These are phyloP conservation scores for Cicer pinnatifidum DNA, from an alignment of 306 rosid species.

Conservation along the genomic window DNA sequence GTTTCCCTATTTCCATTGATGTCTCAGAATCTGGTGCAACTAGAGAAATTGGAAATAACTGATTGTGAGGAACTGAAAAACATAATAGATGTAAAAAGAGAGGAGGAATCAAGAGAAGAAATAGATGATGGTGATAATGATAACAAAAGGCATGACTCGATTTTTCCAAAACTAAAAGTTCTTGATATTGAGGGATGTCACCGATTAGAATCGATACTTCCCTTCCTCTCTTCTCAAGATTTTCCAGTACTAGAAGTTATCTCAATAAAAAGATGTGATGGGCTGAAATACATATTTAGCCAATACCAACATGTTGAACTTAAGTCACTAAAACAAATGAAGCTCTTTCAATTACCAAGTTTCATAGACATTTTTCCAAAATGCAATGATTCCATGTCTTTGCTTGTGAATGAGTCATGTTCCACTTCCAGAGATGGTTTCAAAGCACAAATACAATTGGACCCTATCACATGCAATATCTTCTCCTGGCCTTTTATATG, in stretches of 20 bases:
- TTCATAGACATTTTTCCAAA: neutral
- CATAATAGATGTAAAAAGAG: neutral
- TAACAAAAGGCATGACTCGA: neutral
- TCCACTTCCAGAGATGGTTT: neutral
- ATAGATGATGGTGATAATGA: neutral
- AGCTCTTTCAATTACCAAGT: rapidly evolving
- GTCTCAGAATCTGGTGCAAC: neutral
- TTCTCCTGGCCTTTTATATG: neutral
- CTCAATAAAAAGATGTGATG: neutral
- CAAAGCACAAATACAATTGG: neutral
- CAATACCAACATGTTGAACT: neutral
- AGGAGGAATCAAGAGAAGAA: neutral
- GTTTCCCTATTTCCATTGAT: neutral
- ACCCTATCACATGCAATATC: neutral
- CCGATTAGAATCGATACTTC: neutral
- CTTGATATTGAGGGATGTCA: neutral
- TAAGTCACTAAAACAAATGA: neutral
- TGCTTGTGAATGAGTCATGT: neutral
- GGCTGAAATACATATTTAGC: conserved; percentile 10
- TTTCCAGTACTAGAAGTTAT: neutral
- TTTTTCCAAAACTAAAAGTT: neutral
- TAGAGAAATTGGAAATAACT: neutral
- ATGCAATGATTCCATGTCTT: neutral
- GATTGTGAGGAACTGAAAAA: neutral
- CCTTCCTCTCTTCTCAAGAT: neutral